Percentiles rank a stretch among this genome's conserved stretches.
These are phyloP conservation scores for Moelleriella libera DNA, from an alignment of 2,329 filamentous ascomycete species.

Conservation along the genomic window DNA sequence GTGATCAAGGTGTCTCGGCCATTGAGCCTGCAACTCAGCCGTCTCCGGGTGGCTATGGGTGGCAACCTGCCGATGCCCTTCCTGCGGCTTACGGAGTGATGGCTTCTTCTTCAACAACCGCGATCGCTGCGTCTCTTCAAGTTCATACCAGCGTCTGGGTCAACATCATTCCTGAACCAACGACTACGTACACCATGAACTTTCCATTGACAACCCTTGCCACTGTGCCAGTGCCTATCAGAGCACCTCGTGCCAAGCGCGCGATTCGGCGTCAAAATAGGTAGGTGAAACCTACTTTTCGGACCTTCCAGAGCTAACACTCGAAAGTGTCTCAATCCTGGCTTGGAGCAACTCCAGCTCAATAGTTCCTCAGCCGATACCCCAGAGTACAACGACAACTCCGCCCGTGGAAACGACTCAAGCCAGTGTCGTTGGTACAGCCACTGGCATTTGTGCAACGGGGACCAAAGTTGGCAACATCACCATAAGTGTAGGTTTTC, in stretches of 20 bases:
- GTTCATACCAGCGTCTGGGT: slow-evolving; percentile 23
- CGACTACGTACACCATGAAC: slow-evolving; percentile 24
- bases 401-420: not conserved
- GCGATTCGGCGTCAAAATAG: slow-evolving; percentile 14
- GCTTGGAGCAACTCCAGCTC: slow-evolving; percentile 18
- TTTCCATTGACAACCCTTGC: slow-evolving; percentile 23
- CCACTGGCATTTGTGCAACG: slow-evolving; percentile 12
- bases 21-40: slow-evolving; percentile 4
- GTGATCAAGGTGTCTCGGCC: slow-evolving; percentile 5
- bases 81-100: slow-evolving; percentile 11
- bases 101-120: slow-evolving; percentile 9
- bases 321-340: slow-evolving; percentile 7
- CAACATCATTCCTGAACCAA: slow-evolving; percentile 22
- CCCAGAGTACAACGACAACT: not conserved
- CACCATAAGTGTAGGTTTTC: slow-evolving; percentile 20
- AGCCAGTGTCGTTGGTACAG: slow-evolving; percentile 2
- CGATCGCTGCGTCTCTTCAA: slow-evolving; percentile 5
- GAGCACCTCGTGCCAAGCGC: slow-evolving; percentile 7
- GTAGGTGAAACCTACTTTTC: slow-evolving; percentile 7
- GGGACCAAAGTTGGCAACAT: slow-evolving; percentile 21
- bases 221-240: slow-evolving; percentile 14
- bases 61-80: slow-evolving; percentile 6
- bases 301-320: not conserved
- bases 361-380: not conserved
- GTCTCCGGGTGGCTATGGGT: slow-evolving; percentile 10